These are phyloP conservation scores for Coccomyxa sp. DNA, from an alignment of 139 green algal genomes.

Conservation along the genomic window DNA sequence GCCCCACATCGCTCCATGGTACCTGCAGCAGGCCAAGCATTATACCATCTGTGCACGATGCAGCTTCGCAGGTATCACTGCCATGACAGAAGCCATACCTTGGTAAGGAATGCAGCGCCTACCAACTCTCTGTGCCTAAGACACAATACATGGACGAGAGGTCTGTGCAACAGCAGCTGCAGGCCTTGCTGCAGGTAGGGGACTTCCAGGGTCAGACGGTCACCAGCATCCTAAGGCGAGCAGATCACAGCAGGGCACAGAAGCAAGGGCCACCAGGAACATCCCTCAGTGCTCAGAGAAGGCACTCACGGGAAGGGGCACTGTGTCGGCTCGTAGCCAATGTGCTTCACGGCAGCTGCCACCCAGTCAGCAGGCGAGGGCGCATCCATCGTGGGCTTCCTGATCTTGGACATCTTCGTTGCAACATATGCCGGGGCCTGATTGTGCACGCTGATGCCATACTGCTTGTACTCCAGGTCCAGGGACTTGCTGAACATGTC, in stretches of 20 bases:
- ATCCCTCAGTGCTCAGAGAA: no score
- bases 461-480: constrained; percentile 43
- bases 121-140: neutral
- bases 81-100: neutral
- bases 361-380: constrained; percentile 49
- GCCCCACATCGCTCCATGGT: constrained; percentile 49
- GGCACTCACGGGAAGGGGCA: constrained; percentile 60
- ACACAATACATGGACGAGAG: neutral
- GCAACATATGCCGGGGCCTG: constrained; percentile 77
- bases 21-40: constrained; percentile 22
- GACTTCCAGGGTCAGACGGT: neutral
- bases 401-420: constrained; percentile 85
- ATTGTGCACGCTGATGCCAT: constrained; percentile 65
- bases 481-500: constrained; percentile 39
- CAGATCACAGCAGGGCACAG: neutral
- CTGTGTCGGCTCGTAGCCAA: constrained; percentile 49
- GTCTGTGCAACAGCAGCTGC: neutral
- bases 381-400: constrained; percentile 36
- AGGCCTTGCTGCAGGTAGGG: neutral
- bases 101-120: neutral
- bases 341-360: constrained; percentile 28
- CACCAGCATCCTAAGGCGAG: neutral
- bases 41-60: neutral
- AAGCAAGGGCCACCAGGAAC: no score
- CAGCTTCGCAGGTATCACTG: neutral